Evolutionary conservation across 1,139 yeast species (phyloP), one percentile per base, ranked within the genome.

Genomic region (Zhuliangozyma parablackwelliae): DNA sequence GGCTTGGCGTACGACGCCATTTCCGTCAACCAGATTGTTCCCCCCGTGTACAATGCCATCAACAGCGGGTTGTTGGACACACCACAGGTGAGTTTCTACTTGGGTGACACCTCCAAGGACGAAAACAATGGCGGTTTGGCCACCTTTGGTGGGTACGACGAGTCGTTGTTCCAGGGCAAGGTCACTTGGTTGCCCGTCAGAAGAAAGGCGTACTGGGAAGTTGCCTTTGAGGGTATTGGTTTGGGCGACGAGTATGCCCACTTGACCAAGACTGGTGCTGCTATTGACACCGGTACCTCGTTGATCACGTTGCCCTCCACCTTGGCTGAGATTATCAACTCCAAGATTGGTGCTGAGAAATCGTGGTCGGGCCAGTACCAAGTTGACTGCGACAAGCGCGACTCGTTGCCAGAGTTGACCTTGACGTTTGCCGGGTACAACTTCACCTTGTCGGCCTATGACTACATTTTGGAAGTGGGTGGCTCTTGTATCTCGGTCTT

Each of bases 121-220:
- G 71, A 70, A 44, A 66, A 68, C 34, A 79, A 78, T 41, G 96
- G 96, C 35, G 97, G 98, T 49, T 78, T 82, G 46, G 95, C 94
- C 49, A 87, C 96, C 25, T 85, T 92, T 57, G 98, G 98, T 61
- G 98, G 98, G 47, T 72, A 82, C 51, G 97, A 90, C 59, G 74
- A 80, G 49, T 60, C 80, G 45, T 76, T 80, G 57, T 88, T 70
- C 64, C 65, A 69, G 34, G 98, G 98, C 47, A 79, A 90, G 51
- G 73, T 92, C 53, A 84, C 92, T 37, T 89, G 95, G 86, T 77
- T 92, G 65, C 98, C 98, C 41, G 94, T 92, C 44, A 88, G 98
- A 72, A 87, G 98, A 76, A 87, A 90, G 80, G 98, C 97, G 28
- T 92, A 92, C 77, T 92, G 98, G 98, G 98, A 92, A 72, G 98